Base-by-base conservation (phyloP, 306 rosid species). In the Rosa multiflora region DNA sequence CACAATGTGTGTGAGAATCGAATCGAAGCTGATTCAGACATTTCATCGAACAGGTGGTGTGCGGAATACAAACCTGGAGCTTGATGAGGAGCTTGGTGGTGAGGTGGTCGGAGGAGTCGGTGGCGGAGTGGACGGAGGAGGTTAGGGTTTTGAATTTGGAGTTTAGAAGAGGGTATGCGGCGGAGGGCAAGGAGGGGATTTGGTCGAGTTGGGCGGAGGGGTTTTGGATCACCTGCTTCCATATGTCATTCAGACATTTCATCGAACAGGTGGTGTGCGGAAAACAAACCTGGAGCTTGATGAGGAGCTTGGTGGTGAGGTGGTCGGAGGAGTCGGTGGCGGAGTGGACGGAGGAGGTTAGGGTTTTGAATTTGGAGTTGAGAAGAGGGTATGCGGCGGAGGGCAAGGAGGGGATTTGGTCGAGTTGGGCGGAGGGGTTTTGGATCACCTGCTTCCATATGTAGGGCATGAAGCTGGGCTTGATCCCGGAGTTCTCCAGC, bases 51-150 rank as follows among this genome's bases (percentile, higher is more conserved):
- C 64, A 23, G 35, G 14, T 55, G 17, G 78, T 72, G 66, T 67
- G 82, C 53, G 10, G 32, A 42, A 14, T 35, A 46, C 29, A 39
- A 13, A 91, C 98, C 71, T 83, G 87, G 51, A 92, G 96, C 83
- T 88, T 90, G 77, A 95, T 85, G 79, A 95, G 97, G 80, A 95
- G 98, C 85, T 95, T 95, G 66, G 98, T 78, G 72, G 98, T 92
- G 80, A 88, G 75, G 47, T 87, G 85, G 70, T 92, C 97, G 70
- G 90, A 69, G 82, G 97, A 95, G 81, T 91, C 89, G 78, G 89
- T 76, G 49, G 88, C 91, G n/a, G 97, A 90, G 87, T 91, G 86
- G 68, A 95, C 82, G 63, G 96, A 61, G 68, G 96, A 91, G 81
- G 98, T 87, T 72, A 92, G 94, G 85, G 92, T 93, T 72, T 71